These are phyloP conservation scores for Aspergillus unguis DNA, from an alignment of 2,329 filamentous ascomycete genomes.

Conservation along the genomic window DNA sequence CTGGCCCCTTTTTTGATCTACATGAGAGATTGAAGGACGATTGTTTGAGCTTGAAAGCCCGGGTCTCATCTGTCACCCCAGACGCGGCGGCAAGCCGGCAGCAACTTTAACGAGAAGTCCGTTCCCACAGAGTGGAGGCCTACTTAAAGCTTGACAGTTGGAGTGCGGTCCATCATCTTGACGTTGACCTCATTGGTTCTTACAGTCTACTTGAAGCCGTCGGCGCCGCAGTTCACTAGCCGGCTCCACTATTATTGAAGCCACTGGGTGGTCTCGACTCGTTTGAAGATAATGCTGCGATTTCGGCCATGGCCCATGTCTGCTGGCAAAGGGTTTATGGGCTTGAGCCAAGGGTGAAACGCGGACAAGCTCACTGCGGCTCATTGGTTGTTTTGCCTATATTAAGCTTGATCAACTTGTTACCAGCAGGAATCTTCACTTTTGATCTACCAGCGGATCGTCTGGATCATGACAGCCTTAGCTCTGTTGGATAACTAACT, in stretches of 20 bases:
- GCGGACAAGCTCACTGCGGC: not conserved
- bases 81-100: too few relatives aligned
- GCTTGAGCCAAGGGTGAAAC: not conserved
- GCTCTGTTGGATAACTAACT: too few relatives aligned
- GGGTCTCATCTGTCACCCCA: not conserved
- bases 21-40: constrained; percentile 1
- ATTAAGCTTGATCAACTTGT: not conserved
- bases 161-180: not conserved
- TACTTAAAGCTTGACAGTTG: constrained; percentile 1
- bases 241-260: too few relatives aligned
- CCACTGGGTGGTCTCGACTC: too few relatives aligned
- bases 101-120: not conserved
- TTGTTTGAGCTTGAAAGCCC: constrained; percentile 4
- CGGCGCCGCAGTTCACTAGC: not conserved
- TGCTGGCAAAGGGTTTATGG: not conserved
- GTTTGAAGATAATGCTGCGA: too few relatives aligned
- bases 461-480: too few relatives aligned
- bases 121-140: constrained; percentile 1
- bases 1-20: not conserved
- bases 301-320: too few relatives aligned
- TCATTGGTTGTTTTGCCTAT: not conserved
- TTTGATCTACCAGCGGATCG: too few relatives aligned
- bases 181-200: not conserved
- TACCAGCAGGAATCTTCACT: not conserved
- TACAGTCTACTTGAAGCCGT: not conserved